These are phyloP conservation scores for Suillus cothurnatus DNA, from an alignment of 768 basidiomycete species.

Conservation along the genomic window DNA sequence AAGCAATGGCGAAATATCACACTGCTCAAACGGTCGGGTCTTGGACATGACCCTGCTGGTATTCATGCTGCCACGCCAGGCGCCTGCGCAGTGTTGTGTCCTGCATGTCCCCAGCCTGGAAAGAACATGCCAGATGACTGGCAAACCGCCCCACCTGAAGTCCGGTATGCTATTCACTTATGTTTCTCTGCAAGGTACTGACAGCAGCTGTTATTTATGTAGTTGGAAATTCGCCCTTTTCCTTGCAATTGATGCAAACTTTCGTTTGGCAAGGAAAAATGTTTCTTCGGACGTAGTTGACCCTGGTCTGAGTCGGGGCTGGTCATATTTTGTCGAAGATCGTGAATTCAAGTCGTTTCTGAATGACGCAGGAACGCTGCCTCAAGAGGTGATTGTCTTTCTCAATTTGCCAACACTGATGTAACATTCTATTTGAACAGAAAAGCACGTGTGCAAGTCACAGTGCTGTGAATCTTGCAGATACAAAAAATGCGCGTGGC, in stretches of 20 bases:
- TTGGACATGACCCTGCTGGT: no score
- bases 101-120: slow-evolving; percentile 10
- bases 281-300: slow-evolving; percentile 10
- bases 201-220: no score
- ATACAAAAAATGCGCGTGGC: neutral
- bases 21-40: no score
- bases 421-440: neutral
- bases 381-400: slow-evolving; percentile 21
- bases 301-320: slow-evolving; percentile 20
- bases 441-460: slow-evolving; percentile 3
- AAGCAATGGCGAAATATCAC: no score
- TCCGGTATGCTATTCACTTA: no score
- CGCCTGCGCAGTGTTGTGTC: no score
- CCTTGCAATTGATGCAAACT: no score
- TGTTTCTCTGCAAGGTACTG: no score
- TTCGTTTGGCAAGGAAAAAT: no score
- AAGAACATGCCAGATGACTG: slow-evolving; percentile 13
- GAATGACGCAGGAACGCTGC: slow-evolving; percentile 3
- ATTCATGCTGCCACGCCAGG: no score
- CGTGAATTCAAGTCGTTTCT: slow-evolving; percentile 22
- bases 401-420: no score
- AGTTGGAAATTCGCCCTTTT: no score
- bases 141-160: neutral
- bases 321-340: slow-evolving; percentile 21
- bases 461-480: neutral